Evolutionary conservation across 164 flowering plant species (phyloP).

Genomic region (Nymphaea thermarum): DNA sequence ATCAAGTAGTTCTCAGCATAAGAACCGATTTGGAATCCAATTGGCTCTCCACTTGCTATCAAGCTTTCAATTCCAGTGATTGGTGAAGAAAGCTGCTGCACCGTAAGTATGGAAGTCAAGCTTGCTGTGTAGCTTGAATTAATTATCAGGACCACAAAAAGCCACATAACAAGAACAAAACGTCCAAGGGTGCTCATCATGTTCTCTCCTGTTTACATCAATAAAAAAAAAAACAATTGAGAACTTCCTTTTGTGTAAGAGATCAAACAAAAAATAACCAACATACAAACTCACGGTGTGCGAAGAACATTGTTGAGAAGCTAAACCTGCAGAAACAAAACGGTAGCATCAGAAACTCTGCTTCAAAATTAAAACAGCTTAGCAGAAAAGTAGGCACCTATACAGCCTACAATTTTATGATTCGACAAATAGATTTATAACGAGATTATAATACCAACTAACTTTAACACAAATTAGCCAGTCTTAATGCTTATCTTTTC

Average conservation of each 20-base stretch:
- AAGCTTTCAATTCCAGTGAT: slow-evolving; percentile 43
- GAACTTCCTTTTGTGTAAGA: neutral
- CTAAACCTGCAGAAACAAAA: slow-evolving; percentile 55
- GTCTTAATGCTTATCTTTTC: too few relatives aligned
- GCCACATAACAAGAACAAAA: slow-evolving; percentile 25
- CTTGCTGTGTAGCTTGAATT: slow-evolving; percentile 33
- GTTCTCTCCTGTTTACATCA: slow-evolving; percentile 21
- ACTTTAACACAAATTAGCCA: too few relatives aligned
- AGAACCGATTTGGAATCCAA: slow-evolving; percentile 50
- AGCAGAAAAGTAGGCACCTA: neutral
- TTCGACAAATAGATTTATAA: too few relatives aligned
- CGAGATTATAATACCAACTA: too few relatives aligned
- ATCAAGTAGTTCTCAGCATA: slow-evolving; percentile 31
- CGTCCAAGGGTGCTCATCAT: slow-evolving; percentile 27
- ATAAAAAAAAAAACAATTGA: neutral
- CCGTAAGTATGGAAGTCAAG: slow-evolving; percentile 35
- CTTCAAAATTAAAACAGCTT: too few relatives aligned
- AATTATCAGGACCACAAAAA: slow-evolving; percentile 28
- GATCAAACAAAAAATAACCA: neutral
- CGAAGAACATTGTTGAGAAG: slow-evolving; percentile 62
- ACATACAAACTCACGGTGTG: slow-evolving; percentile 56
- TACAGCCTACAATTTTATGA: too few relatives aligned
- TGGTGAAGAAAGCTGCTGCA: slow-evolving; percentile 29
- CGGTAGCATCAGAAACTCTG: too few relatives aligned
- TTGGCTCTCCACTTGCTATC: slow-evolving; percentile 19